A percentile compares a stretch with the other conserved stretches of the same genome.
Conservation (phyloP, 768 basidiomycete species). For the Pulveroboletus sp. region DNA sequence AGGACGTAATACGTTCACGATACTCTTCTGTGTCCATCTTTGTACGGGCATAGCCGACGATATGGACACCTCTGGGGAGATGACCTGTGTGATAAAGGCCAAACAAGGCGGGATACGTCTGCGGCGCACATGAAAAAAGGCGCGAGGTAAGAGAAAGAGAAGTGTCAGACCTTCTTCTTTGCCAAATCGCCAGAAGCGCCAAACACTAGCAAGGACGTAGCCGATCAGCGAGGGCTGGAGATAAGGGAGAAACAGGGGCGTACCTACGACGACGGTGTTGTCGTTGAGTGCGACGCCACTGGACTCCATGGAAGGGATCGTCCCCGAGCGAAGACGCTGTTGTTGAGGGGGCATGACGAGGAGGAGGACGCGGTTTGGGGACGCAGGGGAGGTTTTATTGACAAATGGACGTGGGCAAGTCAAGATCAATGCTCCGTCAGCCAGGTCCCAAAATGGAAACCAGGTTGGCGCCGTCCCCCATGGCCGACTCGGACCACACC, state of each 20-base stretch:
- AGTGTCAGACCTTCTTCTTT: constrained; percentile 84
- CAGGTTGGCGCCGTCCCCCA: constrained; percentile 9
- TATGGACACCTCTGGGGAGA: constrained; percentile 79
- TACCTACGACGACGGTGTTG: constrained; percentile 87
- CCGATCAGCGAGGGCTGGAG: constrained; percentile 9
- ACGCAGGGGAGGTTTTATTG: constrained; percentile 14
- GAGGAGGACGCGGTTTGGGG: background rate
- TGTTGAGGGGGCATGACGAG: constrained; percentile 30
- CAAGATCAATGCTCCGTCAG: constrained; percentile 7
- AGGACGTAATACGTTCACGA: constrained; percentile 74
- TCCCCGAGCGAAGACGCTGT: constrained; percentile 63
- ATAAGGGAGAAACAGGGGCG: constrained; percentile 27
- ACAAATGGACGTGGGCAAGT: constrained; percentile 15
- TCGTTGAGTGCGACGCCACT: constrained; percentile 68
- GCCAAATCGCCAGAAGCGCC: constrained; percentile 97
- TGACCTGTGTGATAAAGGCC: constrained; percentile 75
- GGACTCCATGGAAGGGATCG: constrained; percentile 87
- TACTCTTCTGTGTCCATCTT: constrained; percentile 88
- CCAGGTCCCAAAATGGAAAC: constrained; percentile 6
- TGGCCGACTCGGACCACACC: constrained; percentile 42
- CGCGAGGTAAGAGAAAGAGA: background rate
- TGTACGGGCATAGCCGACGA: constrained; percentile 95
- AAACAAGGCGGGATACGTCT: constrained; percentile 97
- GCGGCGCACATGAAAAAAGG: constrained; percentile 38
- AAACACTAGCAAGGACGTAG: constrained; percentile 51